Evolutionary conservation across 768 basidiomycete species (phyloP).

Genomic region (Rhizopogon rudus): DNA sequence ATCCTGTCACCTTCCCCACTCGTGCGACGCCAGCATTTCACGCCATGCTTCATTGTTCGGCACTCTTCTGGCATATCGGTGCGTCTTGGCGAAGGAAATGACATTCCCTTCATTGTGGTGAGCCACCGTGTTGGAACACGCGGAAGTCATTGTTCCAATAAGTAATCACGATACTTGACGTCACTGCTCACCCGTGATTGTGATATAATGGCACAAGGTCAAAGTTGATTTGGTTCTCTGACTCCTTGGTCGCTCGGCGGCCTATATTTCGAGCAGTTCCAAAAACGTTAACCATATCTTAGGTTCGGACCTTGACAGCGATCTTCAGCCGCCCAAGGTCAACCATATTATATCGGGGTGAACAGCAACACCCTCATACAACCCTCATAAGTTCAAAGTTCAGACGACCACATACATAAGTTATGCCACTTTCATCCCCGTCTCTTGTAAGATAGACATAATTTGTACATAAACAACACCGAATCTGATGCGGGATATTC

Average conservation of each 20-base stretch:
- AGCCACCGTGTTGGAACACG: neutral
- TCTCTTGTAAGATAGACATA: conserved; percentile 3
- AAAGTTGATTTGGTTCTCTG: neutral
- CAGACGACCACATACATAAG: neutral
- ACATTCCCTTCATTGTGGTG: too few relatives aligned
- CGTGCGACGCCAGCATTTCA: neutral
- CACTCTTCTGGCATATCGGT: neutral
- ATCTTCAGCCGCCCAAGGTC: neutral
- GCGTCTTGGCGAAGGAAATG: neutral
- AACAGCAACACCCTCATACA: neutral
- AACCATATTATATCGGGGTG: neutral
- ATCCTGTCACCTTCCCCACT: neutral
- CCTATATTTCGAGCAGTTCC: neutral
- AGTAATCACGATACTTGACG: neutral
- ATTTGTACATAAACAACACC: conserved; percentile 24
- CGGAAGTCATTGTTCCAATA: neutral
- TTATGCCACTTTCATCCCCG: conserved; percentile 6
- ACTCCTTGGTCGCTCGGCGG: neutral
- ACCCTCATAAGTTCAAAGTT: conserved; percentile 1
- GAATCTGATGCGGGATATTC: conserved; percentile 20
- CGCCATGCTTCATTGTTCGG: neutral
- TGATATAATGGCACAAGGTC: neutral
- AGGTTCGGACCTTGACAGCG: neutral
- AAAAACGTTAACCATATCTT: neutral
- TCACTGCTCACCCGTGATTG: neutral